Evolutionary conservation across 805 yeast species (phyloP).

Genomic region (Candida silvatica): DNA sequence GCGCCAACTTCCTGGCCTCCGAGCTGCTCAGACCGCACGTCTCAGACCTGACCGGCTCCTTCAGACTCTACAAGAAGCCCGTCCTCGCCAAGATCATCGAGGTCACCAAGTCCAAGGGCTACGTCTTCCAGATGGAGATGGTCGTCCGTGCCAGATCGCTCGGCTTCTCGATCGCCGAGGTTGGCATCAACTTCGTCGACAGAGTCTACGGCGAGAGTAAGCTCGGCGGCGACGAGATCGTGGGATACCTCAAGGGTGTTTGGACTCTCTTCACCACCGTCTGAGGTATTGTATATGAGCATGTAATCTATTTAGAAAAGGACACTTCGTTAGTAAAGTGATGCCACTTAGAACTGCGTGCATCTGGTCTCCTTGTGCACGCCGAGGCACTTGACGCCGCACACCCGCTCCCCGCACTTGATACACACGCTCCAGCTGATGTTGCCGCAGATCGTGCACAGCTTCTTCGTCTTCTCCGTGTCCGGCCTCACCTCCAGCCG

Average conservation of each 20-base stretch:
- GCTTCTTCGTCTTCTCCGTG: slow-evolving; percentile 27
- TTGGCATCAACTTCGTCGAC: slow-evolving; percentile 72
- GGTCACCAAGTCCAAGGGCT: slow-evolving; percentile 67
- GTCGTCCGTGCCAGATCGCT: slow-evolving; percentile 74
- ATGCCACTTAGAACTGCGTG: slow-evolving; percentile 18
- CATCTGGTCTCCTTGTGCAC: slow-evolving; percentile 38
- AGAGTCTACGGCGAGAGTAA: slow-evolving; percentile 72
- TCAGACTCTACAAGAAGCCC: slow-evolving; percentile 64
- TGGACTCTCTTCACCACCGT: slow-evolving; percentile 61
- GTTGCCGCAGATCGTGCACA: slow-evolving; percentile 39
- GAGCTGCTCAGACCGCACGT: slow-evolving; percentile 64
- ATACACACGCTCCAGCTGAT: slow-evolving; percentile 32
- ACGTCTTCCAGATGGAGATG: slow-evolving; percentile 86
- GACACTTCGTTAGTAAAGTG: not conserved
- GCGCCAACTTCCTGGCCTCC: slow-evolving; percentile 73
- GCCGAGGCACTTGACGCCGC: slow-evolving; percentile 30
- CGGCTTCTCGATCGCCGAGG: slow-evolving; percentile 69
- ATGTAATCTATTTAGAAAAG: not conserved
- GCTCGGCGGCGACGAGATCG: slow-evolving; percentile 75
- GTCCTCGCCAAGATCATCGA: slow-evolving; percentile 58
- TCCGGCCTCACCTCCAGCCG: slow-evolving; percentile 25
- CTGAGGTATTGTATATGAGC: slow-evolving; percentile 16
- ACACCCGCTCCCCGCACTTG: slow-evolving; percentile 32
- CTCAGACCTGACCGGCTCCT: slow-evolving; percentile 70
- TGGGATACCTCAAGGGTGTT: slow-evolving; percentile 70